phyloP scores from a whole-genome alignment of 768 basidiomycete species.

The Boletus insuetus region DNA sequence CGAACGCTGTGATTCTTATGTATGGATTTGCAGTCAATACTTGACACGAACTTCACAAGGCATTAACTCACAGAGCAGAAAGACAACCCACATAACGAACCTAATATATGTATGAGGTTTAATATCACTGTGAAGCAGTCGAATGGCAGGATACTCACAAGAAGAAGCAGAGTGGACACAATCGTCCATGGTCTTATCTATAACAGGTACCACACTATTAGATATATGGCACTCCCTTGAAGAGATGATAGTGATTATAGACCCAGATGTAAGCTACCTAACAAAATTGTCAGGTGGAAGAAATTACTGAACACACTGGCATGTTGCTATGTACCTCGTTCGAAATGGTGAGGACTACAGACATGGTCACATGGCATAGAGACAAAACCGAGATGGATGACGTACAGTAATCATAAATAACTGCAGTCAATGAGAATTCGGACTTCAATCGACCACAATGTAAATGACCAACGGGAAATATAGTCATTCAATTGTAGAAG shows the following conservation, averaged over 20 bases:
- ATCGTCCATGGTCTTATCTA: neutral
- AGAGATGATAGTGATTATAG: neutral
- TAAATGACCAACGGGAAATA: no score
- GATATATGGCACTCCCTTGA: neutral
- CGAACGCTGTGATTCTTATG: neutral
- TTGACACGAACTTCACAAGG: neutral
- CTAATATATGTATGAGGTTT: neutral
- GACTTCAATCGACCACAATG: no score
- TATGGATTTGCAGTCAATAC: neutral
- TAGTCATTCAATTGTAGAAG: no score
- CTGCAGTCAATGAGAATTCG: no score
- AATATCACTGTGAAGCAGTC: neutral
- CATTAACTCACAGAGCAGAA: neutral
- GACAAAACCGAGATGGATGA: neutral
- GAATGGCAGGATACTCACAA: no score
- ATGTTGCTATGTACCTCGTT: neutral
- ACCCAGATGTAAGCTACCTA: conserved; percentile 3
- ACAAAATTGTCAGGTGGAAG: neutral
- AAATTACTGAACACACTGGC: neutral
- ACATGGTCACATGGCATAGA: neutral
- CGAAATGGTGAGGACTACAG: neutral
- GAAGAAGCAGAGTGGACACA: neutral
- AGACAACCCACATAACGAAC: conserved; percentile 1
- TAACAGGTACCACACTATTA: neutral
- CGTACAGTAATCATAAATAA: no score